Evolutionary conservation across 352 stramenopile species (phyloP).

Genomic region (Pythium sukuiense): DNA sequence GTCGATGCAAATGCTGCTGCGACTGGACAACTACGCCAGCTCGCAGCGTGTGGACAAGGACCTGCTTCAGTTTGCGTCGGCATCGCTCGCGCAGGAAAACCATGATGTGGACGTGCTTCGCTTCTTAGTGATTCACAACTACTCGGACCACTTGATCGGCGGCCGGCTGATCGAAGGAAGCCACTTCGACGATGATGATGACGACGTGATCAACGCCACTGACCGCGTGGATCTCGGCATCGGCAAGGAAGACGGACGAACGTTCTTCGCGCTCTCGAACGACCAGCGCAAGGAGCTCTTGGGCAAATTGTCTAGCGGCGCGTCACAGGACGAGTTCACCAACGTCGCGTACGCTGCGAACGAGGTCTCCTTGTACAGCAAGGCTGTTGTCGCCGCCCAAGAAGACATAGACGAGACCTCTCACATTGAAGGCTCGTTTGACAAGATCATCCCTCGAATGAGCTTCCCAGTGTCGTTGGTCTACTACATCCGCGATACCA

Average conservation of each 20-base stretch:
- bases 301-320: conserved; percentile 42
- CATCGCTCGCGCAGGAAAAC: conserved; percentile 33
- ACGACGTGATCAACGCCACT: conserved; percentile 40
- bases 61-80: conserved; percentile 47
- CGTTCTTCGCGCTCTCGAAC: conserved; percentile 48
- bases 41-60: conserved; percentile 52
- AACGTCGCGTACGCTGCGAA: conserved; percentile 54
- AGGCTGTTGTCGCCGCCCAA: neutral
- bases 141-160: conserved; percentile 64
- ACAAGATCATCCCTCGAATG: conserved; percentile 38
- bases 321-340: conserved; percentile 45
- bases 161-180: conserved; percentile 29
- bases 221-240: conserved; percentile 66
- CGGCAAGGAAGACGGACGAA: conserved; percentile 35
- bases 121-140: conserved; percentile 81
- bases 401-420: neutral
- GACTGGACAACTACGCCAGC: conserved; percentile 63
- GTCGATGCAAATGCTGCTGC: conserved; percentile 48
- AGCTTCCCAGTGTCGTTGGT: conserved; percentile 72
- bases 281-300: conserved; percentile 51
- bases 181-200: conserved; percentile 35
- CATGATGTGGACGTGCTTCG: conserved; percentile 50
- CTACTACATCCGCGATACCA: conserved; percentile 75
- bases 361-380: conserved; percentile 57
- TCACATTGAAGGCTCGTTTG: conserved; percentile 1